Evolutionary conservation across 1,284 basidiomycete genomes (phyloP).

Genomic region (Sphagnurus paluster): DNA sequence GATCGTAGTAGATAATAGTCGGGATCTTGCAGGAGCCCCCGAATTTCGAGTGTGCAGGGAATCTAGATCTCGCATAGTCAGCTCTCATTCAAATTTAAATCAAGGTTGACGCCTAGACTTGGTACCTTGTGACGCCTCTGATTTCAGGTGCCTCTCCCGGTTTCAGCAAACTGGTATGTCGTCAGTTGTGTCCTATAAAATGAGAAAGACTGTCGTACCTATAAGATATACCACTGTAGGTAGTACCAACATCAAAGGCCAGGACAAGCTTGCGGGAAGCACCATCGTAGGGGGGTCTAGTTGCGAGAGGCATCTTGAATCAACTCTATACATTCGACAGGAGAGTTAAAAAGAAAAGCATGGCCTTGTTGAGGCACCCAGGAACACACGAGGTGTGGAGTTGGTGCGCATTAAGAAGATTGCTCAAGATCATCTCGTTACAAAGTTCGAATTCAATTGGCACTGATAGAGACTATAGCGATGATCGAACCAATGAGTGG

Average conservation of each 20-base stretch:
- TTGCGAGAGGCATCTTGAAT: constrained; percentile 1
- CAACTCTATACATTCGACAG: not conserved
- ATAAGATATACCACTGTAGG: constrained; percentile 22
- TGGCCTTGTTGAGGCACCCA: not conserved
- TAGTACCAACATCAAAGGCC: constrained; percentile 23
- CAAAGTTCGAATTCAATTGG: no score
- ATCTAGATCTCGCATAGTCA: no score
- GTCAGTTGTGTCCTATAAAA: no score
- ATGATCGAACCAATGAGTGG: no score
- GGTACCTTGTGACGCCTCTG: constrained; percentile 20
- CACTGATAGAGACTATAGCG: constrained; percentile 1
- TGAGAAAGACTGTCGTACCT: constrained; percentile 15
- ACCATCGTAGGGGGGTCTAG: constrained; percentile 13
- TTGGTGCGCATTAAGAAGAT: no score
- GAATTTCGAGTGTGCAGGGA: constrained; percentile 21
- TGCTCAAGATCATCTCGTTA: no score
- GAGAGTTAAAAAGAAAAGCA: not conserved
- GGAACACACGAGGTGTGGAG: not conserved
- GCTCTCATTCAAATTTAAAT: no score
- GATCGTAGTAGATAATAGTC: constrained; percentile 28
- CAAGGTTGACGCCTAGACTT: no score
- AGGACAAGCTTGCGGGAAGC: constrained; percentile 18
- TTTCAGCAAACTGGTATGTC: constrained; percentile 18
- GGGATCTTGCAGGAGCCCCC: constrained; percentile 29
- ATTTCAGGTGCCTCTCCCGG: constrained; percentile 22